A percentile compares a stretch with the other conserved stretches of the same genome.
phyloP scores from a whole-genome alignment of 129 eudicot genomes.

The Ambrosia trifida region DNA sequence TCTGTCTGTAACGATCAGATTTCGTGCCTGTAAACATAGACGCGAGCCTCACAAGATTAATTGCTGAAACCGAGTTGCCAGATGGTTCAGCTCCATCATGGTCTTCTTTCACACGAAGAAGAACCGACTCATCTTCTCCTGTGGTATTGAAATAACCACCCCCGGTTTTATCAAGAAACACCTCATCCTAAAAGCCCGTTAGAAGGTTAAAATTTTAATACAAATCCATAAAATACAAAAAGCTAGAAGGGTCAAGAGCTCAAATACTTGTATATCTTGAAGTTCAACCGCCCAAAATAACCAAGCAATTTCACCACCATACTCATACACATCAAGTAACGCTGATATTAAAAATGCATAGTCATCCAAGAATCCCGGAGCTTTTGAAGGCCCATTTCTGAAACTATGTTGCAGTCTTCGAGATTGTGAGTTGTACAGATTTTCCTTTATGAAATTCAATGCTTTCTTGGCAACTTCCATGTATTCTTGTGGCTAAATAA shows the following conservation, averaged over 20 bases:
- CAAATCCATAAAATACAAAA: not conserved
- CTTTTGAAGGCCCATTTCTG: conserved; percentile 87
- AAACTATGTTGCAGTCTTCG: conserved; percentile 79
- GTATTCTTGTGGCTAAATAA: conserved; percentile 66
- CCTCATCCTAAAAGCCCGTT: conserved; percentile 55
- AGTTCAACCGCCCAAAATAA: conserved; percentile 84
- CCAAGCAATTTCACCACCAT: conserved; percentile 72
- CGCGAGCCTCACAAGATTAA: conserved; percentile 71
- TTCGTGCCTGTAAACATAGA: conserved; percentile 50
- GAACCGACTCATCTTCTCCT: conserved; percentile 88
- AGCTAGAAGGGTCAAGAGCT: not conserved
- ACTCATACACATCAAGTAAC: conserved; percentile 77
- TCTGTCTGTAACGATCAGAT: conserved; percentile 57
- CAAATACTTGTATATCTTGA: conserved; percentile 77
- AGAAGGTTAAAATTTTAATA: not conserved
- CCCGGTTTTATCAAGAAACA: conserved; percentile 80
- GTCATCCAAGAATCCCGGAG: conserved; percentile 95
- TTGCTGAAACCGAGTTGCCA: conserved; percentile 83
- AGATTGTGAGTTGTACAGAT: conserved; percentile 57
- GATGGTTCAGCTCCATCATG: conserved; percentile 99
- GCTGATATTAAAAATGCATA: conserved; percentile 83
- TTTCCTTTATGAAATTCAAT: conserved; percentile 58
- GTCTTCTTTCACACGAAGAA: conserved; percentile 94
- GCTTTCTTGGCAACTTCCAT: conserved; percentile 85
- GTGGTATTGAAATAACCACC: conserved; percentile 91